Conservation (phyloP, 306 rosid species). For the Malus asiatica region DNA sequence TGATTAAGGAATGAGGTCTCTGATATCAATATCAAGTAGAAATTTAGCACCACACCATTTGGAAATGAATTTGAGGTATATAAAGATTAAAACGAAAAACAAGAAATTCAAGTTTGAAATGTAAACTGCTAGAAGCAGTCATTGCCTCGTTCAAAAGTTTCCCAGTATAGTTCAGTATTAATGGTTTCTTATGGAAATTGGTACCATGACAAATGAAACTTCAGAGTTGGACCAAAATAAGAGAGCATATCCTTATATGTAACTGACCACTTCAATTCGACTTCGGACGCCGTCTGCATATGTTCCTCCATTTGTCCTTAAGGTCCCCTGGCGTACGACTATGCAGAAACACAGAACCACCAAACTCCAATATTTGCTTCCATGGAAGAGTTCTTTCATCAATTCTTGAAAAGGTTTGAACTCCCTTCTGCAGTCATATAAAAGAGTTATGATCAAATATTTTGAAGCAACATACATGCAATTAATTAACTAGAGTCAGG, state of each 20-base stretch:
- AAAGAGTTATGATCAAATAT: background rate
- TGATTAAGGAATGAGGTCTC: background rate
- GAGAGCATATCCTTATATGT: background rate
- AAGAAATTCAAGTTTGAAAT: background rate
- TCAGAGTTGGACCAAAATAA: background rate
- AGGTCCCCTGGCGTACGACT: slow-evolving; percentile 41
- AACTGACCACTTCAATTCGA: slow-evolving; percentile 12
- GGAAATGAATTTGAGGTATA: background rate
- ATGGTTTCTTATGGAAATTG: background rate
- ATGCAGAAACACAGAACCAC: slow-evolving; percentile 35
- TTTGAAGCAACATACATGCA: background rate
- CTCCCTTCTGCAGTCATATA: slow-evolving; percentile 45
- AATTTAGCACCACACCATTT: background rate
- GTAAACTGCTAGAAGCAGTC: background rate
- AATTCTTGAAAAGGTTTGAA: slow-evolving; percentile 26
- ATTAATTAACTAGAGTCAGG: background rate
- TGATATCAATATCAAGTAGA: background rate
- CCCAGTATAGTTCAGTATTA: background rate
- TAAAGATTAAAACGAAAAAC: background rate
- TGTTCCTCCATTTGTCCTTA: slow-evolving; percentile 63
- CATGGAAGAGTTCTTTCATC: slow-evolving; percentile 36
- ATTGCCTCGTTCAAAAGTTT: background rate
- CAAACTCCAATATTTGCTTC: slow-evolving; percentile 51
- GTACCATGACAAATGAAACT: background rate
- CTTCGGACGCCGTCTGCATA: slow-evolving; percentile 30